Conservation (phyloP, 1,284 basidiomycete species). For the Rhodotorula sp. region DNA sequence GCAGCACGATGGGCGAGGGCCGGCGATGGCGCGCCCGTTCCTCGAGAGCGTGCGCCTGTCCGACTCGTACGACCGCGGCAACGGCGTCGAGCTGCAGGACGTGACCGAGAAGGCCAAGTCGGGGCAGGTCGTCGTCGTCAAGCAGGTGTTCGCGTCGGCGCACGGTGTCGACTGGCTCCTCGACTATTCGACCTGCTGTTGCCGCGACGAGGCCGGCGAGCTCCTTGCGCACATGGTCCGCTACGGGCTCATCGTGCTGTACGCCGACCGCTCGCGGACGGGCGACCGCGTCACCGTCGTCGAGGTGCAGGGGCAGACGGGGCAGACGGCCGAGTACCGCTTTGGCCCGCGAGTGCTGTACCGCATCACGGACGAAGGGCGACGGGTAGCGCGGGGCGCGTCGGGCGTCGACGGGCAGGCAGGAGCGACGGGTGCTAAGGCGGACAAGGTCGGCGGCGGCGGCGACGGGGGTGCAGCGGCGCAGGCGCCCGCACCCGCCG, state of each 20-base stretch:
- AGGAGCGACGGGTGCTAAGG: conserved; percentile 54
- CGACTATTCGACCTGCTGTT: conserved; percentile 94
- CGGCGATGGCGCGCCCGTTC: conserved; percentile 36
- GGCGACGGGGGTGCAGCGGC: conserved; percentile 38
- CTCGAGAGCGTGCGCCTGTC: conserved; percentile 48
- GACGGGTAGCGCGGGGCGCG: conserved; percentile 62
- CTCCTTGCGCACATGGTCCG: conserved; percentile 96
- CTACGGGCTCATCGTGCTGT: conserved; percentile 83
- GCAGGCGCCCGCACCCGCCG: neutral
- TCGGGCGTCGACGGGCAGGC: conserved; percentile 38
- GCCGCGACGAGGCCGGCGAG: conserved; percentile 94
- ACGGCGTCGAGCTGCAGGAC: conserved; percentile 59
- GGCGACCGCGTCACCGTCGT: conserved; percentile 53
- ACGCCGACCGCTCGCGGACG: conserved; percentile 60
- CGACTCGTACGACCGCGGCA: conserved; percentile 53
- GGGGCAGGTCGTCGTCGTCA: conserved; percentile 53
- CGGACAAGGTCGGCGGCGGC: conserved; percentile 43
- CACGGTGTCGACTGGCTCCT: conserved; percentile 93
- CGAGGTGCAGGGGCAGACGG: conserved; percentile 35
- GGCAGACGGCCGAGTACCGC: conserved; percentile 74
- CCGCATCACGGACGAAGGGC: conserved; percentile 87
- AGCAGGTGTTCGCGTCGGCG: conserved; percentile 81
- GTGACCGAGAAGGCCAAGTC: conserved; percentile 60
- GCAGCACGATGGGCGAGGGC: conserved; percentile 32
- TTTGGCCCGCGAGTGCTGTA: conserved; percentile 94